A percentile compares a stretch with the other conserved stretches of the same genome.
These are phyloP conservation scores for Penstemon eatonii DNA, from an alignment of 257 asterid species.

Conservation along the genomic window DNA sequence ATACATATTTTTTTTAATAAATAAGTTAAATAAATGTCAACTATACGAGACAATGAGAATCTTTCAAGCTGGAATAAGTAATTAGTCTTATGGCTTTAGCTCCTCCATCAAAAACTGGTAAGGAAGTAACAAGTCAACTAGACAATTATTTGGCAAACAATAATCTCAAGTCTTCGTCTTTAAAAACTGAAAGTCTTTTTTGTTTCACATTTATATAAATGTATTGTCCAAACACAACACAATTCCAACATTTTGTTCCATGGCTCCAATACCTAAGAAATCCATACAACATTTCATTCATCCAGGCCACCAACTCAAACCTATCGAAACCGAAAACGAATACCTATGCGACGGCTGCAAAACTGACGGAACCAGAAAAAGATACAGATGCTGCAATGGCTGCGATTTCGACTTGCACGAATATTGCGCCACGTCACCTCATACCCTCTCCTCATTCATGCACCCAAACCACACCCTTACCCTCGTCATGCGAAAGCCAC, in stretches of 20 bases:
- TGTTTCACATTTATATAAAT: neutral
- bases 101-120: no score
- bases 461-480: slow-evolving; percentile 38
- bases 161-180: slow-evolving; percentile 18
- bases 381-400: slow-evolving; percentile 31
- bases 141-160: neutral
- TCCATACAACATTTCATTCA: slow-evolving; percentile 39
- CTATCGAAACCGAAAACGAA: slow-evolving; percentile 4
- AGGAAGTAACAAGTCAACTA: no score
- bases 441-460: slow-evolving; percentile 34
- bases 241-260: neutral
- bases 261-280: slow-evolving; percentile 34
- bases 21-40: no score
- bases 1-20: no score
- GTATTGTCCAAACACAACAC: no score
- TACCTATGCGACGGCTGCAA: slow-evolving; percentile 45
- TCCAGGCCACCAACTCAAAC: slow-evolving; percentile 29
- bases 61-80: no score
- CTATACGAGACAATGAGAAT: no score
- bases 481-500: slow-evolving; percentile 28
- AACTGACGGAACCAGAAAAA: slow-evolving; percentile 36
- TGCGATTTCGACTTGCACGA: slow-evolving; percentile 50
- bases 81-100: no score
- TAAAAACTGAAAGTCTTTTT: slow-evolving; percentile 13
- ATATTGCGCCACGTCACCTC: slow-evolving; percentile 46